These are phyloP conservation scores for Microdochium bolleyi DNA, from an alignment of 2,329 filamentous ascomycete species.

Conservation along the genomic window DNA sequence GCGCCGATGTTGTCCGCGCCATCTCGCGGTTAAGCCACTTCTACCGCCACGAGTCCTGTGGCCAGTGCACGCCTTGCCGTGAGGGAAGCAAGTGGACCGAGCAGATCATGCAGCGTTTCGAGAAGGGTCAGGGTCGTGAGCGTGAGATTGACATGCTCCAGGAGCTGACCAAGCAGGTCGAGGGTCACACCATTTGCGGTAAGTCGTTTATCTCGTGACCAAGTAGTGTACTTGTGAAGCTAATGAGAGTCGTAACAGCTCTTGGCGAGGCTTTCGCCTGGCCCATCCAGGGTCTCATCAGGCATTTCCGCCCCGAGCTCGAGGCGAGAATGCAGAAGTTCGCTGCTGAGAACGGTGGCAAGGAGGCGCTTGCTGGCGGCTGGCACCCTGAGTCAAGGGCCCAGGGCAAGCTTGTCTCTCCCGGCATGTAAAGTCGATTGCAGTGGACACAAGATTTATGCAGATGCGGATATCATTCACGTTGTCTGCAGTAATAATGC, in stretches of 20 bases:
- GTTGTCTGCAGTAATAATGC: background rate
- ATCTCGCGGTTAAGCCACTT: conserved; percentile 92
- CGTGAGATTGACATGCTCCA: conserved; percentile 99
- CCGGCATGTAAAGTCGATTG: conserved; percentile 64
- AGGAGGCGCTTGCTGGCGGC: conserved; percentile 70
- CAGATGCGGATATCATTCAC: too few relatives aligned
- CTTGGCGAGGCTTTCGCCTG: conserved; percentile 96
- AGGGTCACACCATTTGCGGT: conserved; percentile 98
- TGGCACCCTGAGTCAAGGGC: conserved; percentile 70
- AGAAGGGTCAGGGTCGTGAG: conserved; percentile 79
- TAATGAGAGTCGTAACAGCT: conserved; percentile 40
- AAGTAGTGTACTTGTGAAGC: background rate
- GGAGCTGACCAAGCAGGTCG: conserved; percentile 98
- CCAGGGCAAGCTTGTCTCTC: conserved; percentile 78
- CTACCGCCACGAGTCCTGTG: conserved; percentile 97
- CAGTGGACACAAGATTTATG: too few relatives aligned
- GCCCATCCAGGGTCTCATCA: conserved; percentile 96
- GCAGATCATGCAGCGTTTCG: conserved; percentile 97
- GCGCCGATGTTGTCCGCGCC: conserved; percentile 87
- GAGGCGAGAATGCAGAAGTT: conserved; percentile 85
- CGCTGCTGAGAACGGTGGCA: conserved; percentile 61
- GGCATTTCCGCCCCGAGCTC: conserved; percentile 94
- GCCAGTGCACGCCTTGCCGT: conserved; percentile 98
- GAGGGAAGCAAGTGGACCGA: conserved; percentile 99
- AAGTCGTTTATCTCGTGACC: conserved; percentile 27